A percentile compares a stretch with the other conserved stretches of the same genome.
Conservation (phyloP, 495 filamentous ascomycete genomes). For the Xylaria scruposa region DNA sequence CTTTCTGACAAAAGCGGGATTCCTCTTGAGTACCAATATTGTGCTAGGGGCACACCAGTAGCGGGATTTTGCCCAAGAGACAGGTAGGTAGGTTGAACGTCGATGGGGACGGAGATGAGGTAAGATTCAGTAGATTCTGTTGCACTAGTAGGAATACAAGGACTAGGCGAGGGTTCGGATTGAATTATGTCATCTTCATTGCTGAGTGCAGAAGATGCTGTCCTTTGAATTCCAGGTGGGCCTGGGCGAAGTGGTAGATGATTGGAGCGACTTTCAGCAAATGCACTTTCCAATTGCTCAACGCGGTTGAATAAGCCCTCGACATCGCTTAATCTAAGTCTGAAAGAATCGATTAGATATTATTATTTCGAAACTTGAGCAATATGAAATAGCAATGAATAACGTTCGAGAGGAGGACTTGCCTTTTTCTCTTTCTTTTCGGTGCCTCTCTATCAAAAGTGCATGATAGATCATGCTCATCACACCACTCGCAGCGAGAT, state of each 20-base stretch:
- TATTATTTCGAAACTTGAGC: background rate
- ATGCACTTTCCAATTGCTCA: slow-evolving; percentile 22
- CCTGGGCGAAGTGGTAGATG: background rate
- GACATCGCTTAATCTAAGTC: slow-evolving; percentile 23
- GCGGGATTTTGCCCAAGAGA: background rate
- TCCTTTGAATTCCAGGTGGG: background rate
- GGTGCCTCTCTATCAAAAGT: slow-evolving; percentile 13
- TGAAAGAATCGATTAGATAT: background rate
- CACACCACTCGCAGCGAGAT: slow-evolving; percentile 28
- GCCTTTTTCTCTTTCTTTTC: background rate
- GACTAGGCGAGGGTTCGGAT: background rate
- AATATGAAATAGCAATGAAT: background rate
- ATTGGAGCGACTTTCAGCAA: slow-evolving; percentile 15
- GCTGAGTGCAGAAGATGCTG: background rate
- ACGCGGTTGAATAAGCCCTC: slow-evolving; percentile 20
- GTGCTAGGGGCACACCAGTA: slow-evolving; percentile 5
- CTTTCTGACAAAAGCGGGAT: slow-evolving; percentile 20
- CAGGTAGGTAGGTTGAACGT: background rate
- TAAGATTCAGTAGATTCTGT: background rate
- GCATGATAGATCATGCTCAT: slow-evolving; percentile 22
- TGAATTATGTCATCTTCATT: background rate
- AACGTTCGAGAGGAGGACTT: background rate
- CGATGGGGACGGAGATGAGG: background rate
- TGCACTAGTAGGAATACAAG: background rate
- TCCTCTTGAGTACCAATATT: slow-evolving; percentile 27